Evolutionary conservation across 2,329 filamentous ascomycete genomes (phyloP), one percentile per base, ranked within the genome.

Genomic region (Penicillium sumatraense): DNA sequence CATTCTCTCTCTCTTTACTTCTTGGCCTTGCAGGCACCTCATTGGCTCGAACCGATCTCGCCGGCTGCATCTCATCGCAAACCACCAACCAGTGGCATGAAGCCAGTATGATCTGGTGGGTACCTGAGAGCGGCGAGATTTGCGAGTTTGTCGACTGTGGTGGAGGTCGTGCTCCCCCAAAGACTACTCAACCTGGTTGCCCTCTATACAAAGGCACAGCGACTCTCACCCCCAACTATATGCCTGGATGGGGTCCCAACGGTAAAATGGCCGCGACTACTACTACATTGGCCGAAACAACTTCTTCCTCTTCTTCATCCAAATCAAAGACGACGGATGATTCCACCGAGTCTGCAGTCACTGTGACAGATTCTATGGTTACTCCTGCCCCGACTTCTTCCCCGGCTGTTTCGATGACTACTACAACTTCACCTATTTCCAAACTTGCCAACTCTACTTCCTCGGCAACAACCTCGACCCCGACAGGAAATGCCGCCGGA

Each of bases 91-190:
- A 67, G 42, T 66, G 63, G 60, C 46, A 66, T 42, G 56, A 67
- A 46, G 64, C 64, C 60, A 68, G 61, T 46, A 59, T 67, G 58
- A 62, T 70, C 59, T 89, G 79, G 78, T 88, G 84, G 71, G 81
- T 87, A 50, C 86, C 85, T 2, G 84, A 74, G 61, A 84, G 81
- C 16, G 85, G 86, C 68, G 86, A 89, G 75, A 77, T 89, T 68
- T 89, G 87, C 79, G 77, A 78, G 10, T 67, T 84, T 58, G 79
- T 86, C 62, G 86, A 89, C 80, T 89, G 87, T 72, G 86, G 87
- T 54, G 87, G 87, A 60, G 87, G 86, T 52, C 80, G 82, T 42
- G 87, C 86, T 8, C 84, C 86, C 3, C 82, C 85, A 57, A 88
- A 85, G 77, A 84, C 82, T 14, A 81, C 79, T 23, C 81, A 86